Base-by-base conservation (phyloP, 1,284 basidiomycete genomes). In the Tausonia pullulans region DNA sequence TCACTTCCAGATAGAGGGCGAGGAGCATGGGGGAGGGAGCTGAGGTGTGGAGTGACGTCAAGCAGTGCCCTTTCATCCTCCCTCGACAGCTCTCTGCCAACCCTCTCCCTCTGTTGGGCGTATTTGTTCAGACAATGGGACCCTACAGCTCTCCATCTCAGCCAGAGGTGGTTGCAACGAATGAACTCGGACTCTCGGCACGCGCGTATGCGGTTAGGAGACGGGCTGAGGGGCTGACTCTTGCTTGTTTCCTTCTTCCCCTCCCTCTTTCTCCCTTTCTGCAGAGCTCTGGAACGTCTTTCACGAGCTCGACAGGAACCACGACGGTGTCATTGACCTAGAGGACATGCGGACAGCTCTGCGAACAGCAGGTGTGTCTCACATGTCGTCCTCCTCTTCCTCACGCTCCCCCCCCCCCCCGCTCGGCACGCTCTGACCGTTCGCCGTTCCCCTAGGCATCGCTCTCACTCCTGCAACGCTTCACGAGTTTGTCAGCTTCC, bases 201-300 rank as follows among this genome's bases (percentile, higher is more conserved):
- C 27, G 27, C 27, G 27, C 27, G 27, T 27, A 27, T 27, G 27
- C 27, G 27, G 27, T 27, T 27, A 27, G 27, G 27, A 27, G 27
- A 27, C 27, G 27, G 27, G 27, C 27, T 55, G 11, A 53, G 58
- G 66, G 64, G 7, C 51, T 52, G 48, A 48, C 63, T 60, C 39
- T 48, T 27, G 40, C 48, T 48, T 11, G 65, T 61, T 57, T 53
- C 66, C 64, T n/a, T 56, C 48, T 55, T 53, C 16, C 49, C n/a
- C 63, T 66, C 67, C 71, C 63, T 68, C 71, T 50, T 27, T 27
- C 27, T 73, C 74, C 68, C 67, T 72, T 63, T 73, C 70, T 73
- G 74, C 71, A 86, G 89, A 94, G 75, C 79, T 94, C 56, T 94
- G 92, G 91, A 80, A 83, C 63, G 85, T 91, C 66, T 94, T 95